Evolutionary conservation across 1,284 basidiomycete genomes (phyloP).

Genomic region (Wolfiporia cocos): DNA sequence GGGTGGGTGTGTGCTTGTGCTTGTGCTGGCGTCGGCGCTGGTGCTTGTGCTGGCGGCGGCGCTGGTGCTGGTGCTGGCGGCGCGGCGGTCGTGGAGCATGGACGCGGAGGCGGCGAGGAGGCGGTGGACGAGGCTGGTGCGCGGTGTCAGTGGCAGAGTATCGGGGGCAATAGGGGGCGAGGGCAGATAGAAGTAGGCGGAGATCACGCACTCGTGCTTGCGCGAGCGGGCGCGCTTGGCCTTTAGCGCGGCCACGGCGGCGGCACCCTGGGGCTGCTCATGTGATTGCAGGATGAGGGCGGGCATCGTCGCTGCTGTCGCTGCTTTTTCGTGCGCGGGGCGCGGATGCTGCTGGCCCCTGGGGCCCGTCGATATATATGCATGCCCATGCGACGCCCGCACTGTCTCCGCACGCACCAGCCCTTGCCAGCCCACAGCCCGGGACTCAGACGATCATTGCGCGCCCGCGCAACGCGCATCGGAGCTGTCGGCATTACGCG

Average conservation of each 20-base stretch:
- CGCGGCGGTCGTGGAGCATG: neutral
- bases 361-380: neutral
- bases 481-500: neutral
- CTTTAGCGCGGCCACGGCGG: no score
- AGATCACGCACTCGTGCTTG: neutral
- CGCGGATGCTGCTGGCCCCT: neutral
- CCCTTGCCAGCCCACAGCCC: neutral
- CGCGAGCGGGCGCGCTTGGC: neutral
- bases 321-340: no score
- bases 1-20: slow-evolving; percentile 2
- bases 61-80: neutral
- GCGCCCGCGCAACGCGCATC: neutral
- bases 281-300: neutral
- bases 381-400: neutral
- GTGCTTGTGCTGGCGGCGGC: no score
- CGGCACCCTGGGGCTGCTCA: neutral
- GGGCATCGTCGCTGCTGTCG: no score
- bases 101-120: neutral
- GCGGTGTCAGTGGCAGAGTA: neutral
- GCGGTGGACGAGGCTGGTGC: neutral
- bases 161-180: neutral
- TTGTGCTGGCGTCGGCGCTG: no score
- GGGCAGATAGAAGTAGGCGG: neutral
- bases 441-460: neutral
- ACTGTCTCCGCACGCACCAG: neutral